Evolutionary conservation across 2,329 filamentous ascomycete genomes (phyloP).

Genomic region (Phaeosphaeriaceae sp.): DNA sequence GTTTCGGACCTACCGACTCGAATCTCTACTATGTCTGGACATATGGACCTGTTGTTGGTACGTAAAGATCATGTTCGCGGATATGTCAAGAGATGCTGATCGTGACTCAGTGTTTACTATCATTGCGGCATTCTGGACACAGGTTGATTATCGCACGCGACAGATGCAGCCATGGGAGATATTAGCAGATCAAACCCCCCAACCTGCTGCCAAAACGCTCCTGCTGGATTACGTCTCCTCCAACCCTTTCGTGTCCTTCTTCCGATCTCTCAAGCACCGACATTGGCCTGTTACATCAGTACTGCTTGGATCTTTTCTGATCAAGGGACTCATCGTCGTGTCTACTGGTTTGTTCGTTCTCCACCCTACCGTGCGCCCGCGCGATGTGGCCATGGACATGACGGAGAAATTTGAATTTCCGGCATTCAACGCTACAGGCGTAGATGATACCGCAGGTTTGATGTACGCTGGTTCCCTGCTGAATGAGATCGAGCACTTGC

Average conservation of each 20-base stretch:
- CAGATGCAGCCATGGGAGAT: slow-evolving; percentile 11
- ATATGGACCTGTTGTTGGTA: slow-evolving; percentile 15
- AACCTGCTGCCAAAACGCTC: slow-evolving; percentile 8
- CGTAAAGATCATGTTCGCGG: neutral
- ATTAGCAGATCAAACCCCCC: slow-evolving; percentile 2
- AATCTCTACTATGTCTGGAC: slow-evolving; percentile 12
- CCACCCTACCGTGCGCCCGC: neutral
- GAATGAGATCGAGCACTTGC: neutral
- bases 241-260: neutral
- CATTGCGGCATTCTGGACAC: slow-evolving; percentile 12
- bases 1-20: slow-evolving; percentile 4
- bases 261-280: neutral
- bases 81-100: neutral
- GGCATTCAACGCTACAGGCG: neutral
- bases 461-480: neutral
- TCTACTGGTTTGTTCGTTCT: neutral
- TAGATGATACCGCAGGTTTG: slow-evolving; percentile 1
- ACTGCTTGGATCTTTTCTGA: neutral
- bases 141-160: slow-evolving; percentile 10
- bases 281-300: neutral
- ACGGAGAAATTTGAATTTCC: neutral
- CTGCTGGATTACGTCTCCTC: slow-evolving; percentile 14
- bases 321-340: neutral
- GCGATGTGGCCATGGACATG: neutral
- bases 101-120: slow-evolving; percentile 8